Conservation (phyloP, 345 rosid species). For the Eucalyptus polyanthemos region DNA sequence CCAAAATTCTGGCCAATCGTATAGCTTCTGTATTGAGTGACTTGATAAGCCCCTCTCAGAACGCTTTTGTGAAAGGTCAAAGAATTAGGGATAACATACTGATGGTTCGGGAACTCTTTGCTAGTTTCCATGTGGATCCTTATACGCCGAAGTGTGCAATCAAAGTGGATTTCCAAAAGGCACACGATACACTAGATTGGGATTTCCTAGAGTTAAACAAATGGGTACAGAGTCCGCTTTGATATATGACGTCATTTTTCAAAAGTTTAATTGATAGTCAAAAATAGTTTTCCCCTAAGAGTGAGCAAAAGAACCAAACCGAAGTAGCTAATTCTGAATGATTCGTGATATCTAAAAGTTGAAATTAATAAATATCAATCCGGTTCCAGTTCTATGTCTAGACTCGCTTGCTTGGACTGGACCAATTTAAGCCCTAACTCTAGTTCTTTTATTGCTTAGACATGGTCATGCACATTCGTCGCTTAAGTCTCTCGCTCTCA, state of each 20-base stretch:
- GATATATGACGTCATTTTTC: too few relatives aligned
- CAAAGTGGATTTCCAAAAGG: too few relatives aligned
- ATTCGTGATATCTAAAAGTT: not conserved
- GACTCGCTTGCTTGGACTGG: rapidly evolving
- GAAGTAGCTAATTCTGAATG: too few relatives aligned
- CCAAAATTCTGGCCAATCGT: too few relatives aligned
- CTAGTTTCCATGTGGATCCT: too few relatives aligned
- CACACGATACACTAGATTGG: too few relatives aligned
- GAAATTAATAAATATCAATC: not conserved
- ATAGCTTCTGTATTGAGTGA: too few relatives aligned
- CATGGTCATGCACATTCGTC: rapidly evolving
- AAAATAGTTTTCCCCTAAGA: not conserved
- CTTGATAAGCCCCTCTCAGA: too few relatives aligned
- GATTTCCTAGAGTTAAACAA: not conserved
- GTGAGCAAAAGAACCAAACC: not conserved
- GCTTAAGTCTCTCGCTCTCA: not conserved
- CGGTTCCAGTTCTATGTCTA: not conserved
- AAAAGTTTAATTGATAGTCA: not conserved
- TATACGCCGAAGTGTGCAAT: too few relatives aligned
- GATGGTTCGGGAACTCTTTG: too few relatives aligned
- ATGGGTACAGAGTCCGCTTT: not conserved
- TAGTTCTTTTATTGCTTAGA: not conserved
- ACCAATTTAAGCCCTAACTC: not conserved
- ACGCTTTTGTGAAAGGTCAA: too few relatives aligned
- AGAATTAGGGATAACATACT: too few relatives aligned